These are phyloP conservation scores for Eucalyptus cladocalyx DNA, from an alignment of 345 rosid genomes.

Conservation along the genomic window DNA sequence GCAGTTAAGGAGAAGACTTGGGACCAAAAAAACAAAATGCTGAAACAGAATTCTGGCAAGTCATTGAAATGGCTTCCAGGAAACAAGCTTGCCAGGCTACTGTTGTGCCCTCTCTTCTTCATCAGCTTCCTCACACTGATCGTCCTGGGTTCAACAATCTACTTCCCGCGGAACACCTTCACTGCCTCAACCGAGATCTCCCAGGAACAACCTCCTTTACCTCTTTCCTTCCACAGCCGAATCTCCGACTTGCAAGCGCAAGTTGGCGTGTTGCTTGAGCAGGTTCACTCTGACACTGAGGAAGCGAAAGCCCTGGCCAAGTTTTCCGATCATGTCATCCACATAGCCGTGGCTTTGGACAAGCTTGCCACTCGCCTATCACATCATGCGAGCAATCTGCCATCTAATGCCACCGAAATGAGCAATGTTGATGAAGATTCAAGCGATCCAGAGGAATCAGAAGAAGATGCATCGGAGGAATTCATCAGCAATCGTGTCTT, in stretches of 20 bases:
- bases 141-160: constrained; percentile 8
- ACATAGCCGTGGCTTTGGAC: constrained; percentile 29
- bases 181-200: not conserved
- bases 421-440: constrained; percentile 18
- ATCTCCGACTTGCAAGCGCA: constrained; percentile 21
- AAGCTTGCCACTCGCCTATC: constrained; percentile 19
- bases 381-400: not conserved
- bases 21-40: constrained; percentile 3
- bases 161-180: constrained; percentile 1
- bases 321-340: constrained; percentile 36
- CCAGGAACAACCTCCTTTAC: not conserved
- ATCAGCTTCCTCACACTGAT: constrained; percentile 9
- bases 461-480: constrained; percentile 3
- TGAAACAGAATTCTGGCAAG: constrained; percentile 8
- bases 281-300: constrained; percentile 14
- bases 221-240: constrained; percentile 12
- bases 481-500: not conserved
- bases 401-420: not conserved
- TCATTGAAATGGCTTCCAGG: constrained; percentile 11
- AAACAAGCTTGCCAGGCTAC: not conserved
- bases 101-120: constrained; percentile 12
- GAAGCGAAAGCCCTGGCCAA: constrained; percentile 3
- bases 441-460: constrained; percentile 15
- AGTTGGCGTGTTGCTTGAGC: constrained; percentile 21
- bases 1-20: not conserved